Evolutionary conservation across 202 grass and related monocot genomes (phyloP), one percentile per base, ranked within the genome.

Genomic region (Schoenoplectus tabernaemontani): DNA sequence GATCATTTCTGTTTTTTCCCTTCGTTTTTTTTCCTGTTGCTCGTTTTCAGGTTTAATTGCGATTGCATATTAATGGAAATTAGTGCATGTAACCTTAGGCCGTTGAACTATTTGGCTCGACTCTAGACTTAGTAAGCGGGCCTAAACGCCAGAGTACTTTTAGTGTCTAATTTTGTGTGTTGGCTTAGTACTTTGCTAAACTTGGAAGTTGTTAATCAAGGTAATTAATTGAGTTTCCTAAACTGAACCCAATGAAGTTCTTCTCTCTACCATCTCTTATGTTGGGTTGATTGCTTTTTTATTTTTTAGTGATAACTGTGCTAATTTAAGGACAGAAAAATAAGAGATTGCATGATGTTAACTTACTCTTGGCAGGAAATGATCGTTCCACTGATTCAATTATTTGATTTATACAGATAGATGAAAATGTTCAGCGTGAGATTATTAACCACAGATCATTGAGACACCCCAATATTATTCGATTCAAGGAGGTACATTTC

Each of bases 361-460:
- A 41, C 6, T 64, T 64, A 32, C n/a, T 32, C 30, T 64, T 80
- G 12, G 43, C 15, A 26, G 61, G 1, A 38, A 42, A 64, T 11
- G 9, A 80, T 28, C 46, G 43, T 80, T 80, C 16, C 22, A 16
- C 60, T 80, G 50, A n/a, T 59, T 7, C 39, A 39, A 57, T 78
- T 60, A 15, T 63, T 80, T 80, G 39, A 64, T 61, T 24, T 65
- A 22, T 85, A 62, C 87, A 97, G 94, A 97, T 97, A 92, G 94
- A 97, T 81, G 94, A 92, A 81, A 97, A 97, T 84, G 94, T 97
- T 64, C 94, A 97, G 79, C 91, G 94, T 73, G 94, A 97, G 77
- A 94, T 97, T 92, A 97, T 97, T 78, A 97, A 97, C 78, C 94
- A 97, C 57, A 93, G 94, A 86, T 97, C 91, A 12, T 87, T 97